phyloP scores from a whole-genome alignment of 2,329 filamentous ascomycete species.

The Nectriaceae sp. region DNA sequence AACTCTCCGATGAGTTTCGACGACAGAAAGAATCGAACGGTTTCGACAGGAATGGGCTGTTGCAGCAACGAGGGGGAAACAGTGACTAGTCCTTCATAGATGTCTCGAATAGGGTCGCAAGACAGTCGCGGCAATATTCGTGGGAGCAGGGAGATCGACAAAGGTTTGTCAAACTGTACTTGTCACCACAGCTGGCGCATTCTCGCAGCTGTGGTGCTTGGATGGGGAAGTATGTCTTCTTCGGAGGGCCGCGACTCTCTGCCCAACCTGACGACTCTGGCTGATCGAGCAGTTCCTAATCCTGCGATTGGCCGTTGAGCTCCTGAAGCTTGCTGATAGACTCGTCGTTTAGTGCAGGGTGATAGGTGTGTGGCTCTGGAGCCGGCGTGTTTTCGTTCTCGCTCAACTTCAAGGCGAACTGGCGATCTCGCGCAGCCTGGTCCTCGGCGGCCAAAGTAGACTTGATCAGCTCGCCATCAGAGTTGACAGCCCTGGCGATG shows the following conservation, averaged over 20 bases:
- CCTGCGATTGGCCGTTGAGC: background rate
- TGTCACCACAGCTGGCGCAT: background rate
- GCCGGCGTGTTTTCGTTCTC: no score
- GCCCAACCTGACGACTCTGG: background rate
- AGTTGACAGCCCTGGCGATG: background rate
- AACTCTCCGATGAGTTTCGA: conserved; percentile 37
- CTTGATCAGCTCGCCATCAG: background rate
- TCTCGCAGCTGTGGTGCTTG: no score
- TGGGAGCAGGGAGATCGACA: conserved; percentile 32
- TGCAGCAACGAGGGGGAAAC: conserved; percentile 59
- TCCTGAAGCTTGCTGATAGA: background rate
- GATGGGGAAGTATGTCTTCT: no score
- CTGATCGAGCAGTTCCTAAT: background rate
- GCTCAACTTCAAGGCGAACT: background rate
- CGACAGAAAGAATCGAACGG: conserved; percentile 38
- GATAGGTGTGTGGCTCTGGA: no score
- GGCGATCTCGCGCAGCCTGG: background rate
- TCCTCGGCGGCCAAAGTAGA: background rate
- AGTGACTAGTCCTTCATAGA: conserved; percentile 50
- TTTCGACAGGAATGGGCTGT: conserved; percentile 39
- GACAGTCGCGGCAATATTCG: conserved; percentile 53
- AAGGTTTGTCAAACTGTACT: background rate
- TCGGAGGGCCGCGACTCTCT: background rate
- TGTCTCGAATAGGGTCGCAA: conserved; percentile 44
- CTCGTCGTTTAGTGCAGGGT: background rate